Base-by-base conservation (phyloP, 192 early-diverging fungal species). In the Podochytrium sp. region DNA sequence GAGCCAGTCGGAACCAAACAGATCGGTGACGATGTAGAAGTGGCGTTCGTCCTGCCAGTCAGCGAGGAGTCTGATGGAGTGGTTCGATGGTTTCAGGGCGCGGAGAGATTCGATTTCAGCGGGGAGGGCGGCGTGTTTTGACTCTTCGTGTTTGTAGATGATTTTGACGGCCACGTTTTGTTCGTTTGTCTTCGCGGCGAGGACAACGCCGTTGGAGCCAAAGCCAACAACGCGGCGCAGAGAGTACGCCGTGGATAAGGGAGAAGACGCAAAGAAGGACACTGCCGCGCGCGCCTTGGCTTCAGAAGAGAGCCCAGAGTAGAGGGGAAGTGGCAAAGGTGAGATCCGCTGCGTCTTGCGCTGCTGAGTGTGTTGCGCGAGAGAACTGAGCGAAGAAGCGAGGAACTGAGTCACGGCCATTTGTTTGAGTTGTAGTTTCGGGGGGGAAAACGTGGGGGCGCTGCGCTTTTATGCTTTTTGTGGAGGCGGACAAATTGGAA, bases 201-300 rank as follows among this genome's bases (percentile, higher is more conserved):
- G 69, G 32, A 71, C 69, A 14, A 71, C 69, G 23, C 69, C 69
- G 41, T 71, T 71, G 37, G 69, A 59, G 38, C 69, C 69, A 43
- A 71, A 57, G 39, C 69, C 69, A 38, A 71, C 59, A 34, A 71
- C 41, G n/a, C 69, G 69, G 4, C 59, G 20, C 10, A 71, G 30
- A 10, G 27, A 6, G 41, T 59, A 71, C 3, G 14, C 39, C 14
- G 39, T 25, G 3, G 41, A 38, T 33, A 71, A 59, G 33, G 33
- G 10, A 10, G 69, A 35, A 38, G 33, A 55, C 12, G 4, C 27
- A 3, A 3, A 3, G 69, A 59, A 71, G 12, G 69, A 32, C 20
- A 71, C 56, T 18, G 69, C 69, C 12, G 59, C 30, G 1, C 69
- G 69, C 25, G 69, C 69, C 1, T 55, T 55, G 7, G 20, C 16